These are phyloP conservation scores for Diaporthe citrichinensis DNA, from an alignment of 2,329 filamentous ascomycete genomes.

Conservation along the genomic window DNA sequence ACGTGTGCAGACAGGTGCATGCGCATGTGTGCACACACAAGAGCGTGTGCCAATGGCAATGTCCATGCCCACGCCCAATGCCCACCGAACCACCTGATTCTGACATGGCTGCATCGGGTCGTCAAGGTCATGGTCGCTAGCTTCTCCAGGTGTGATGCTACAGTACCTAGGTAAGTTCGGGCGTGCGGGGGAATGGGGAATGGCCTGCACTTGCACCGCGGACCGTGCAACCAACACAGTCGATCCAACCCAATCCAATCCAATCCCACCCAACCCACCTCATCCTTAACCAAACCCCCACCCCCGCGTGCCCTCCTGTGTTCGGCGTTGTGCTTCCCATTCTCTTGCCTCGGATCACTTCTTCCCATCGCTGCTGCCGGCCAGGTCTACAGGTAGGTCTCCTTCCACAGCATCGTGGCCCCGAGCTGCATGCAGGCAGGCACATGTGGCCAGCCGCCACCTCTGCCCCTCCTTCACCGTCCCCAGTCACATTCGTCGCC, in stretches of 20 bases:
- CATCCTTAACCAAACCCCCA: background rate
- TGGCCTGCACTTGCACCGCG: background rate
- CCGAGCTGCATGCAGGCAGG: too few species aligned
- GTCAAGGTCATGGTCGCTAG: background rate
- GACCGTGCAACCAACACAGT: background rate
- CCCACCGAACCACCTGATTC: background rate
- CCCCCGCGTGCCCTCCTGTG: background rate
- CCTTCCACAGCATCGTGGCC: background rate
- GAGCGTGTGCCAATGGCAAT: background rate
- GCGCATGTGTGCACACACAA: background rate
- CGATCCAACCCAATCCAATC: background rate
- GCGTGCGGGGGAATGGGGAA: conserved; percentile 11
- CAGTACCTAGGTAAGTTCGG: conserved; percentile 1
- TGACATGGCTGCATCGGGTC: background rate
- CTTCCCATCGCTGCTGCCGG: background rate
- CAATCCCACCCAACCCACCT: background rate
- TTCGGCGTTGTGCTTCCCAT: background rate
- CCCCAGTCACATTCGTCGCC: background rate
- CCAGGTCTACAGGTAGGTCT: background rate
- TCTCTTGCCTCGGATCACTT: background rate
- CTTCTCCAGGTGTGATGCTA: background rate
- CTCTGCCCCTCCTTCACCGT: background rate
- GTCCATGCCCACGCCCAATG: background rate
- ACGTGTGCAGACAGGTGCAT: background rate
- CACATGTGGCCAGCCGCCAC: conserved; percentile 3